phyloP scores from a whole-genome alignment of 108 stramenopile genomes.

The Conticribra guillardii region DNA sequence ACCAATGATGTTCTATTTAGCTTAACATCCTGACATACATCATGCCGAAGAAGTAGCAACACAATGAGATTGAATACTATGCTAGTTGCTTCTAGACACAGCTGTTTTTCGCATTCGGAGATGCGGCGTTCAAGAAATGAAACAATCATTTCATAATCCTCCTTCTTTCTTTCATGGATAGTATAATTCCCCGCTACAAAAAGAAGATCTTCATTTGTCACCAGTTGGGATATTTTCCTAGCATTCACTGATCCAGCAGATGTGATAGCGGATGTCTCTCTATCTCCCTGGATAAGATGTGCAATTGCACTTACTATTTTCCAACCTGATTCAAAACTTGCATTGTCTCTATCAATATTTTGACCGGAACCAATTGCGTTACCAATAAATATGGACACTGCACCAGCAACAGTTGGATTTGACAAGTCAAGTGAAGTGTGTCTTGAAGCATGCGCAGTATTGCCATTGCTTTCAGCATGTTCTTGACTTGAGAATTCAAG shows the following conservation, averaged over 20 bases:
- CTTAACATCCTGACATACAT: constrained; percentile 38
- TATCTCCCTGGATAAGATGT: constrained; percentile 47
- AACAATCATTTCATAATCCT: constrained; percentile 4
- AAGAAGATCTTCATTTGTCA: constrained; percentile 18
- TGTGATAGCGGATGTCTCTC: constrained; percentile 34
- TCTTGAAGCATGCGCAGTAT: no score
- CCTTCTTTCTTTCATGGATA: not conserved
- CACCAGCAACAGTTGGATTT: constrained; percentile 33
- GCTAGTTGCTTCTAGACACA: constrained; percentile 19
- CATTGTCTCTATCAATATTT: not conserved
- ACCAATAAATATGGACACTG: constrained; percentile 34
- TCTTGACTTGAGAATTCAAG: not conserved
- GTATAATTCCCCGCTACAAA: not conserved
- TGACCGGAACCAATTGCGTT: constrained; percentile 15
- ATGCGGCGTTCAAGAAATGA: constrained; percentile 9
- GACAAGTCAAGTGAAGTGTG: not conserved
- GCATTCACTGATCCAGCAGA: constrained; percentile 37
- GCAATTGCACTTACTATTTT: constrained; percentile 26
- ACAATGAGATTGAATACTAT: constrained; percentile 42
- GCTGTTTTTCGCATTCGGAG: constrained; percentile 17
- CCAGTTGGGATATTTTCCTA: constrained; percentile 18
- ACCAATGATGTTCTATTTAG: constrained; percentile 19
- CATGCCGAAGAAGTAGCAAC: constrained; percentile 39
- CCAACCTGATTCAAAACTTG: constrained; percentile 22
- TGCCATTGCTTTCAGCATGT: not conserved